Evolutionary conservation across 2,329 filamentous ascomycete genomes (phyloP), one percentile per base, ranked within the genome.

Genomic region (Xylaria digitata): DNA sequence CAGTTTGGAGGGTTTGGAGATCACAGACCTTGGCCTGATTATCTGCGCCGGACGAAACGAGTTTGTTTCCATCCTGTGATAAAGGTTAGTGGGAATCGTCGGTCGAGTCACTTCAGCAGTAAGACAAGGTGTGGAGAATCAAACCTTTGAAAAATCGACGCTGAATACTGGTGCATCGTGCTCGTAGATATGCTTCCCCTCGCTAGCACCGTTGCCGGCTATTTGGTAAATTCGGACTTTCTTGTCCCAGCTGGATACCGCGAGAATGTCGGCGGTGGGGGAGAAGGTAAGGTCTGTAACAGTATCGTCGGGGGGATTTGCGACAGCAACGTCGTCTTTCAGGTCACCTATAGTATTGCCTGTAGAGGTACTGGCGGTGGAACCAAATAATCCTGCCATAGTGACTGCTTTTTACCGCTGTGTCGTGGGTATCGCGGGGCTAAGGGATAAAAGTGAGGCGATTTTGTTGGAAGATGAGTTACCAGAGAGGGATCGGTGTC

Each of bases 161-260:
- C 89, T 92, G 68, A 99, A 82, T 2, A 97, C 94, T 2, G 94
- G 93, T 50, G 87, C 92, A 71, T 93, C 91, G 80, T 96, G 93
- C 73, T 96, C 92, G 77, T 96, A 96, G 66, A 91, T 83, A 70
- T 93, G 93, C 76, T 94, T 95, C 56, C 93, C 94, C 78, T 93
- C 89, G 76, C 92, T 95, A 77, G 92, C 87, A 49, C 94, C 93
- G 72, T 89, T 89, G 63, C 81, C 82, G 71, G 90, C 89, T 77
- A 98, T 93, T 80, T 98, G 93, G 82, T 98, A 99, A 78, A 99
- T 95, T 76, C 94, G 91, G 70, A 98, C 93, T 80, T 97, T 97
- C 84, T 96, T 97, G 82, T 99, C 96, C 96, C 96, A 99, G 74
- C 93, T 97, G 54, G 93, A 85, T 42, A 97, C 92, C 26, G 95